Conservation (phyloP, 73 alveolate species). For the Paramecium tetraurelia region DNA sequence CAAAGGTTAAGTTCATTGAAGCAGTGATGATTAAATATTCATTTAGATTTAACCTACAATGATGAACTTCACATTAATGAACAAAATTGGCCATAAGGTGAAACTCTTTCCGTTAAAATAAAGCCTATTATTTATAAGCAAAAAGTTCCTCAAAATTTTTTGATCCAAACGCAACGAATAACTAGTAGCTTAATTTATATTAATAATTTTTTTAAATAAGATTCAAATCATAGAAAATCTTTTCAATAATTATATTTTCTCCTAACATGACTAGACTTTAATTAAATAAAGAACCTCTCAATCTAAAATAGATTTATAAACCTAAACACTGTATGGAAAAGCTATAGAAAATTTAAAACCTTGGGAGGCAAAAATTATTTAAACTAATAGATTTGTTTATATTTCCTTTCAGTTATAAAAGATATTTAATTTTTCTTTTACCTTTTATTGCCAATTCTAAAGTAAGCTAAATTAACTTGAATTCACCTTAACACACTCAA, state of each 20-base stretch:
- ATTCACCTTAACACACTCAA: neutral
- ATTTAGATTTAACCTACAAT: neutral
- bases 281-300: neutral
- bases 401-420: neutral
- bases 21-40: neutral
- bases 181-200: neutral
- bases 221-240: neutral
- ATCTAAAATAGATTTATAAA: neutral
- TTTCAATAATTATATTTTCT: neutral
- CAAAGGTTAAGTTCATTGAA: neutral
- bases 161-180: neutral
- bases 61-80: neutral
- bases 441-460: slow-evolving; percentile 2
- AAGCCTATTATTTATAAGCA: neutral
- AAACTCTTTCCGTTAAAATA: neutral
- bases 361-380: neutral
- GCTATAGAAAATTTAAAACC: neutral
- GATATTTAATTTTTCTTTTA: neutral
- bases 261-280: neutral
- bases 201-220: neutral
- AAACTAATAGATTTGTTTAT: neutral
- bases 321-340: neutral
- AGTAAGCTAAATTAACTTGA: neutral
- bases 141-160: neutral
- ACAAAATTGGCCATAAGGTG: neutral